Percentiles rank a stretch among this genome's conserved stretches.
These are phyloP conservation scores for Ophiostoma novo-ulmi DNA, from an alignment of 2,329 filamentous ascomycete genomes.

Conservation along the genomic window DNA sequence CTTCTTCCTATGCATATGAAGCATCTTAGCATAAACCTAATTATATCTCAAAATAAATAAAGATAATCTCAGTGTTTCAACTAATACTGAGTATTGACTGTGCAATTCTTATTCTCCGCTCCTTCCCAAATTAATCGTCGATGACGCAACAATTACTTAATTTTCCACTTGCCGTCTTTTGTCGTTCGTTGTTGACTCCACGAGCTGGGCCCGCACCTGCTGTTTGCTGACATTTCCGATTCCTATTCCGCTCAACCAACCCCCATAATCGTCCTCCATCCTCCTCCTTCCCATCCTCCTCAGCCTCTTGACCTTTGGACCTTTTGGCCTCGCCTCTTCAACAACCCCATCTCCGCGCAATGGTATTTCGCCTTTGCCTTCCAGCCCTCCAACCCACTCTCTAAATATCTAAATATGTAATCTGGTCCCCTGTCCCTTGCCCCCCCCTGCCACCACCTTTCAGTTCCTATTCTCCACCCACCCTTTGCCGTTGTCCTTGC, in stretches of 20 bases:
- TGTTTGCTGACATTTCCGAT: constrained; percentile 1
- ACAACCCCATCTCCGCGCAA: not conserved
- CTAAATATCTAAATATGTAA: too few relatives aligned
- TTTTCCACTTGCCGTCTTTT: constrained; percentile 8
- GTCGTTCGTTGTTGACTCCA: not conserved
- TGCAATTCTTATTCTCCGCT: not conserved
- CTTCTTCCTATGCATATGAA: too few relatives aligned
- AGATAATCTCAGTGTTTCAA: too few relatives aligned
- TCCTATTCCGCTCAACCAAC: not conserved
- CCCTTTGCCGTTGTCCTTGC: not conserved
- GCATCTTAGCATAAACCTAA: too few relatives aligned
- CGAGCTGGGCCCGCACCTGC: constrained; percentile 6
- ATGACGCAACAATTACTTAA: constrained; percentile 1
- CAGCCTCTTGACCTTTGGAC: too few relatives aligned
- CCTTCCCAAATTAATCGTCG: not conserved
- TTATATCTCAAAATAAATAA: too few relatives aligned
- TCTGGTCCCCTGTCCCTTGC: not conserved
- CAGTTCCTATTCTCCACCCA: not conserved
- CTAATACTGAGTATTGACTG: too few relatives aligned
- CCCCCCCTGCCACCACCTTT: not conserved
- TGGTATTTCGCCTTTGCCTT: not conserved
- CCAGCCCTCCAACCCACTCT: not conserved
- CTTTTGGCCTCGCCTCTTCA: not conserved
- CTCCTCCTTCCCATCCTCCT: too few relatives aligned
- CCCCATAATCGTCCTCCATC: too few relatives aligned